These are phyloP conservation scores for Phoma sp. DNA, from an alignment of 2,329 filamentous ascomycete species.

Conservation along the genomic window DNA sequence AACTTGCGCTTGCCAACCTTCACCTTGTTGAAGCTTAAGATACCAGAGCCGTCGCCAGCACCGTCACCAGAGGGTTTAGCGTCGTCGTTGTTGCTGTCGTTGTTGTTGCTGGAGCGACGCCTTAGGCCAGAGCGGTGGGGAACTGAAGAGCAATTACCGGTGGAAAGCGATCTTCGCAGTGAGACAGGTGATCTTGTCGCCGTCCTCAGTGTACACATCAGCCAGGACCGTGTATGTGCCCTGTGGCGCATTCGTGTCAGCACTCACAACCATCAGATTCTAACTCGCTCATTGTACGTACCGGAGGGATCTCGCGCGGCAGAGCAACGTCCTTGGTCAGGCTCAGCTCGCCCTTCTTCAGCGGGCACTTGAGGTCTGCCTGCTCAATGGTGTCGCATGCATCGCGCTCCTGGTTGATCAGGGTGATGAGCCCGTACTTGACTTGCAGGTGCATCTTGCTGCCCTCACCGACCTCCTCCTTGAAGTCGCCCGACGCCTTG, in stretches of 20 bases:
- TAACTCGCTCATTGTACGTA: slow-evolving; percentile 56
- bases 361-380: slow-evolving; percentile 86
- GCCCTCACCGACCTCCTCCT: slow-evolving; percentile 73
- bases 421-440: slow-evolving; percentile 91
- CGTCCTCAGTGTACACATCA: slow-evolving; percentile 78
- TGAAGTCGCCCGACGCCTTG: slow-evolving; percentile 76
- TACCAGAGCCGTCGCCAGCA: slow-evolving; percentile 1
- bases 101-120: slow-evolving; percentile 5
- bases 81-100: neutral
- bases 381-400: slow-evolving; percentile 89
- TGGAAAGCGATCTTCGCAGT: slow-evolving; percentile 73
- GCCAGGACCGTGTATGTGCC: slow-evolving; percentile 89
- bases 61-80: neutral
- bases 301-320: slow-evolving; percentile 85
- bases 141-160: slow-evolving; percentile 39
- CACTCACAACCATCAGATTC: neutral
- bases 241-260: slow-evolving; percentile 51
- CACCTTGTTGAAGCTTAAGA: slow-evolving; percentile 18
- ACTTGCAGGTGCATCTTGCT: slow-evolving; percentile 83
- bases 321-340: slow-evolving; percentile 84
- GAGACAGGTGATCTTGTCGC: slow-evolving; percentile 82
- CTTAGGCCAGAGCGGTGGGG: slow-evolving; percentile 9
- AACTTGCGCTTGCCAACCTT: slow-evolving; percentile 42
- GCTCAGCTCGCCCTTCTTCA: slow-evolving; percentile 76
- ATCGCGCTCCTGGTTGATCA: slow-evolving; percentile 80